Percentiles rank a stretch among this genome's conserved stretches.
Evolutionary conservation across 768 basidiomycete species (phyloP).

Genomic region (Lyophyllum semitale): DNA sequence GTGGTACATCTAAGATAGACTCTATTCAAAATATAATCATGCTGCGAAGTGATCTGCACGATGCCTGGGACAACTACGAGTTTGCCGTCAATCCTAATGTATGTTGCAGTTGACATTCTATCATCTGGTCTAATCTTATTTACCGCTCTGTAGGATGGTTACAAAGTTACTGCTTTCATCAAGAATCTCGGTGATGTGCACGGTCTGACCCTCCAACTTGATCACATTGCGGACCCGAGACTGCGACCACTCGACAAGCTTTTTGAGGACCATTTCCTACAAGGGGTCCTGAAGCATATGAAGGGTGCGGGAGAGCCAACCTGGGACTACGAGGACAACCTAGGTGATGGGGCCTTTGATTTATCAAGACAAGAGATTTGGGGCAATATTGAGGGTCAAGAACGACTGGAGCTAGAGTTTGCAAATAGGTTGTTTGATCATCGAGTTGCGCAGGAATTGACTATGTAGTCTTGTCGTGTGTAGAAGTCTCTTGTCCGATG

Average conservation of each 20-base stretch:
- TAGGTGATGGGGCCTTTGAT: slow-evolving; percentile 8
- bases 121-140: too few relatives aligned
- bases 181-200: slow-evolving; percentile 25
- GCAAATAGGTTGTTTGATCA: too few relatives aligned
- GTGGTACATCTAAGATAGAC: slow-evolving; percentile 19
- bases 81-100: slow-evolving; percentile 29
- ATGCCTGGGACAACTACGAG: slow-evolving; percentile 25
- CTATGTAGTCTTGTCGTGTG: too few relatives aligned
- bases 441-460: too few relatives aligned
- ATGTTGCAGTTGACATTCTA: slow-evolving; percentile 5
- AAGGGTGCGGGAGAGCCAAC: too few relatives aligned
- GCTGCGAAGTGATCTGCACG: slow-evolving; percentile 25
- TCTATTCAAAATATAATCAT: slow-evolving; percentile 28
- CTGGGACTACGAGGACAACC: too few relatives aligned
- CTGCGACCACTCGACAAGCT: slow-evolving; percentile 4
- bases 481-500: too few relatives aligned
- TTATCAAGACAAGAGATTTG: slow-evolving; percentile 9
- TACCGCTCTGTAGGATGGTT: too few relatives aligned
- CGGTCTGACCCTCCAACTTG: slow-evolving; percentile 22
- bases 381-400: slow-evolving; percentile 8
- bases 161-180: slow-evolving; percentile 29
- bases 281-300: too few relatives aligned
- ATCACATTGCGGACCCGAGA: slow-evolving; percentile 24
- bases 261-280: slow-evolving; percentile 3
- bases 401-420: slow-evolving; percentile 7